phyloP scores from a whole-genome alignment of 208 protist genomes.

The Crithidia sp. region DNA sequence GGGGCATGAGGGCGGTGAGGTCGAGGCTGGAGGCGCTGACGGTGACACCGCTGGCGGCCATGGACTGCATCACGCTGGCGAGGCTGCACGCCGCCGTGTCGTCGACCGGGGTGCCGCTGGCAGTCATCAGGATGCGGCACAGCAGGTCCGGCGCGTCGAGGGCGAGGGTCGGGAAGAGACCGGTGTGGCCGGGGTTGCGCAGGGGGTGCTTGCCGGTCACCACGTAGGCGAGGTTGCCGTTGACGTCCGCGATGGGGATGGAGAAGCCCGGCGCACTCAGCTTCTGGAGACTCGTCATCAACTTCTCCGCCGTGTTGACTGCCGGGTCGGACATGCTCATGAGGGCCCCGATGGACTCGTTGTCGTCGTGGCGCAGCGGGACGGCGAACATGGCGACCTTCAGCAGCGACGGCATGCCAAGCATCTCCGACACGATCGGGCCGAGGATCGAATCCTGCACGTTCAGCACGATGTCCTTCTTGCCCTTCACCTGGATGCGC shows the following conservation, averaged over 20 bases:
- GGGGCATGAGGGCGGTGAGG: conserved; percentile 19
- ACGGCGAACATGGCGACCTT: conserved; percentile 50
- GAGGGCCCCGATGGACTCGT: conserved; percentile 40
- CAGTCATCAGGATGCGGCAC: conserved; percentile 13
- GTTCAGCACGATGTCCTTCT: conserved; percentile 51
- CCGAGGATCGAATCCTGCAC: conserved; percentile 57
- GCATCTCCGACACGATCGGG: conserved; percentile 49
- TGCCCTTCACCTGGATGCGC: conserved; percentile 55
- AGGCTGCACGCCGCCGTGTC: conserved; percentile 9
- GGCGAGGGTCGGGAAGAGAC: conserved; percentile 45
- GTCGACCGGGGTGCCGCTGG: background rate
- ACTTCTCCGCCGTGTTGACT: conserved; percentile 44
- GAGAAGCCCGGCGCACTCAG: conserved; percentile 63
- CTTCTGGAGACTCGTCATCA: conserved; percentile 46
- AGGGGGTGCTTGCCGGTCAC: conserved; percentile 51
- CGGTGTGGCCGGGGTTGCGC: conserved; percentile 44
- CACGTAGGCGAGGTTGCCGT: conserved; percentile 63
- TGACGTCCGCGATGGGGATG: conserved; percentile 50
- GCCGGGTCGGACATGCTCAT: conserved; percentile 42
- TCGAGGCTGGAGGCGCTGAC: conserved; percentile 15
- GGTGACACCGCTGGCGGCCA: conserved; percentile 10
- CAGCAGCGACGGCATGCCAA: conserved; percentile 40
- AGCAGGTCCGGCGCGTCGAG: conserved; percentile 32
- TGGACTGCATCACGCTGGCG: conserved; percentile 6
- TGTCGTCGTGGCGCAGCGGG: conserved; percentile 47